Percentiles rank a stretch among this genome's conserved stretches.
phyloP scores from a whole-genome alignment of 2,329 filamentous ascomycete genomes.

The Pestalotiopsis sp. region DNA sequence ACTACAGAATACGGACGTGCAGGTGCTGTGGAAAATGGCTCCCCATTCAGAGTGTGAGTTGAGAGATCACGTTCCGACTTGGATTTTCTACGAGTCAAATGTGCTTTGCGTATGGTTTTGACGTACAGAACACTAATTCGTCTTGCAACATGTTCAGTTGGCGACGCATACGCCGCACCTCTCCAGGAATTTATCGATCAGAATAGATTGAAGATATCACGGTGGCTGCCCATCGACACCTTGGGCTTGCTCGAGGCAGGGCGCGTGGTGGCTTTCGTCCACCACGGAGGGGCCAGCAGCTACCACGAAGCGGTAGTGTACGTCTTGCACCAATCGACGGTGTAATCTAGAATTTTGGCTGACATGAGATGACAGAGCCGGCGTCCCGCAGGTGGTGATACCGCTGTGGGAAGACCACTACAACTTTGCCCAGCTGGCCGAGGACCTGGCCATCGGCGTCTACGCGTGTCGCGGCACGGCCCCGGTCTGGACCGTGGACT shows the following conservation, averaged over 20 bases:
- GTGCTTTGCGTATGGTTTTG: no score
- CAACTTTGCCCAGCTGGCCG: constrained; percentile 16
- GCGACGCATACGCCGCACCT: neutral
- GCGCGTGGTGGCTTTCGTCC: constrained; percentile 10
- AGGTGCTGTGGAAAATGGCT: constrained; percentile 36
- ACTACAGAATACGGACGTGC: constrained; percentile 16
- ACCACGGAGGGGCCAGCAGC: constrained; percentile 15
- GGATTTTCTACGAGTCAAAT: no score
- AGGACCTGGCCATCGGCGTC: constrained; percentile 12
- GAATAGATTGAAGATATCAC: neutral
- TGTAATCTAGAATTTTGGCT: neutral
- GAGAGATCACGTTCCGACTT: neutral
- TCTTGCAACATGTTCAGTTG: neutral
- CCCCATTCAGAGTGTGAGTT: neutral
- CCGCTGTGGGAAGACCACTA: constrained; percentile 15
- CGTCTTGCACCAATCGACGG: neutral
- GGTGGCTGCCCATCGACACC: constrained; percentile 11
- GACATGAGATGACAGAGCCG: neutral
- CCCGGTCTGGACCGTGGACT: constrained; percentile 29
- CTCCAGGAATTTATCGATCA: neutral
- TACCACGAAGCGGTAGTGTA: constrained; percentile 16
- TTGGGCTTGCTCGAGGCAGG: constrained; percentile 10
- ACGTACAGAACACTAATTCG: neutral
- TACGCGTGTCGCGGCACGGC: constrained; percentile 8
- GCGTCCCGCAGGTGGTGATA: constrained; percentile 12